phyloP scores from a whole-genome alignment of 1,284 basidiomycete genomes.

The Rhodotorula sp. region DNA sequence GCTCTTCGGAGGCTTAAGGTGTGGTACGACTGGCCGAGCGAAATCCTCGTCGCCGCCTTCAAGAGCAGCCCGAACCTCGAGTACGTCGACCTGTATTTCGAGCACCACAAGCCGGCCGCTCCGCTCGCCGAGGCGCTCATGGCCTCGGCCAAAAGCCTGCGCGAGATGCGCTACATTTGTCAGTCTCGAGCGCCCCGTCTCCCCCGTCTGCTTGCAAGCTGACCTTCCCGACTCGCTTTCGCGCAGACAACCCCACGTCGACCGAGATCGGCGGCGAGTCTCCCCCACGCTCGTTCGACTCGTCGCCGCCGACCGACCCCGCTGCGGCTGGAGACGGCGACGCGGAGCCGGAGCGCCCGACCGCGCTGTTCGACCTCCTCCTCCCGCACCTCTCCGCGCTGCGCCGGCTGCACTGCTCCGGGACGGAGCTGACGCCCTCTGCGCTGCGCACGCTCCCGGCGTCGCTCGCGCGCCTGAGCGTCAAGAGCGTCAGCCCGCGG shows the following conservation, averaged over 20 bases:
- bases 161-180: constrained; percentile 8
- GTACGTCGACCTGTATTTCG: constrained; percentile 6
- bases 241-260: constrained; percentile 6
- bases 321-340: too few relatives aligned
- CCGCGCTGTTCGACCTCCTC: constrained; percentile 9
- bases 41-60: background rate
- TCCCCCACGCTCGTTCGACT: background rate
- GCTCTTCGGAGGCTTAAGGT: constrained; percentile 1
- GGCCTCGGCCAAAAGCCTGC: background rate
- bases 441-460: constrained; percentile 7
- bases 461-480: background rate
- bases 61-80: background rate
- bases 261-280: background rate
- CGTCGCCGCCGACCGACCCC: background rate
- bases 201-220: background rate
- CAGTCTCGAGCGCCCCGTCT: background rate
- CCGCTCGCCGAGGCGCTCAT: background rate
- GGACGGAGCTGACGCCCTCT: constrained; percentile 3
- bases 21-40: background rate
- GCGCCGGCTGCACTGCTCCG: background rate
- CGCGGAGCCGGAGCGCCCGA: background rate
- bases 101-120: background rate
- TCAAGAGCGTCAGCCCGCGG: background rate
- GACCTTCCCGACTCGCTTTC: background rate
- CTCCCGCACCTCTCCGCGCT: background rate